Evolutionary conservation across 108 stramenopile genomes (phyloP).

Genomic region (Cyclotella cryptica): DNA sequence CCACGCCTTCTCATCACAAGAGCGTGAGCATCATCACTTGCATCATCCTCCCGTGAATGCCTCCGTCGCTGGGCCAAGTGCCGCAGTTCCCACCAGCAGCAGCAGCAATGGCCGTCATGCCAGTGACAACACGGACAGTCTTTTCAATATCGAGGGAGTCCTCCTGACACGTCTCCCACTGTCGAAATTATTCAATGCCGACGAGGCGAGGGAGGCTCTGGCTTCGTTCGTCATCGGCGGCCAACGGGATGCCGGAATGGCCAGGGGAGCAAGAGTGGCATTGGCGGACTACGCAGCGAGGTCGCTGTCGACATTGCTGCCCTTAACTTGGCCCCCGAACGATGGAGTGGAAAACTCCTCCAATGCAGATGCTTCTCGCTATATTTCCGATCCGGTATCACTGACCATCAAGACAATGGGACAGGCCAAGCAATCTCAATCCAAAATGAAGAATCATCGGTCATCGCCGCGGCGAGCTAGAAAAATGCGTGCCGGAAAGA

Average conservation of each 20-base stretch:
- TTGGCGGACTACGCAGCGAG: conserved; percentile 32
- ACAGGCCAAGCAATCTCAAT: conserved; percentile 28
- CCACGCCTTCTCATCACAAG: conserved; percentile 19
- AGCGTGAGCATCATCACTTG: background rate
- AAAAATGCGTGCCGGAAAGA: conserved; percentile 17
- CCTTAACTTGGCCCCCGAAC: background rate
- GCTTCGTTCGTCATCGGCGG: background rate
- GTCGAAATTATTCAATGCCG: conserved; percentile 3
- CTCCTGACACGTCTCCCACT: conserved; percentile 22
- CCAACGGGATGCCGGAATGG: conserved; percentile 6
- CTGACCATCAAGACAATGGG: conserved; percentile 51
- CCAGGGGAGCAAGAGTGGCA: conserved; percentile 31
- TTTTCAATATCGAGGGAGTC: conserved; percentile 12
- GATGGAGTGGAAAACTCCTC: no score
- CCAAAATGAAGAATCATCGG: conserved; percentile 6
- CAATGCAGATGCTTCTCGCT: background rate
- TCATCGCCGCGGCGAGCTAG: background rate
- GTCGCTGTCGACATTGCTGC: background rate
- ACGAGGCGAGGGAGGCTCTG: background rate
- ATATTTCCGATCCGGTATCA: background rate
- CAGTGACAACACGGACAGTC: background rate
- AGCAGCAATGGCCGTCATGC: background rate
- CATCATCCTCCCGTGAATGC: background rate
- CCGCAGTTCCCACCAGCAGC: background rate
- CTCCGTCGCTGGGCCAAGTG: background rate